These are phyloP conservation scores for Annulohypoxylon moriforme DNA, from an alignment of 495 filamentous ascomycete species.

Conservation along the genomic window DNA sequence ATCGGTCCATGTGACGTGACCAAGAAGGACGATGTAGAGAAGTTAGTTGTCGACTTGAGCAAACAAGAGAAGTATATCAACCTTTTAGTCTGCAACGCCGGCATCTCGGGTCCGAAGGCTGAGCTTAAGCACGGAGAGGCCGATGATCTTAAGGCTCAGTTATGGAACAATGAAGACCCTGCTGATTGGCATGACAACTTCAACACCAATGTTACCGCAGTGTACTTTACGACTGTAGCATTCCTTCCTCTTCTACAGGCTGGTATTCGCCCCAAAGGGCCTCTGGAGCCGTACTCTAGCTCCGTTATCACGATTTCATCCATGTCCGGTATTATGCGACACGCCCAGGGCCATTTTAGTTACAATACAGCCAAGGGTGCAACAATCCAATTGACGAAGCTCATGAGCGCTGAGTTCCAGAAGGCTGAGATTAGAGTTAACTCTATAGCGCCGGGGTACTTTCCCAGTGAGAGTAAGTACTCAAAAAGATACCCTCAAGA, in stretches of 20 bases:
- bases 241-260: conserved; percentile 69
- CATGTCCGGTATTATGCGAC: conserved; percentile 67
- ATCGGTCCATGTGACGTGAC: conserved; percentile 70
- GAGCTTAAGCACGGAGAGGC: conserved; percentile 49
- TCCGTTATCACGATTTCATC: conserved; percentile 68
- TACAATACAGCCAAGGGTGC: conserved; percentile 73
- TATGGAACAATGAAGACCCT: conserved; percentile 55
- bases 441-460: conserved; percentile 73
- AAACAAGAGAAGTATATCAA: conserved; percentile 63
- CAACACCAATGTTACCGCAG: conserved; percentile 69
- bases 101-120: conserved; percentile 61
- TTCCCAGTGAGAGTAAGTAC: conserved; percentile 63
- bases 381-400: conserved; percentile 70
- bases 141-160: conserved; percentile 57
- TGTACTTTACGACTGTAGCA: conserved; percentile 70
- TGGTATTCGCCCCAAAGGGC: conserved; percentile 56
- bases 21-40: conserved; percentile 66
- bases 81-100: conserved; percentile 74
- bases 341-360: conserved; percentile 64
- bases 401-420: conserved; percentile 63
- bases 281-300: conserved; percentile 56
- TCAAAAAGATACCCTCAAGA: neutral
- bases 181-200: conserved; percentile 65
- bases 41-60: conserved; percentile 64
- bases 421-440: conserved; percentile 69